These are phyloP conservation scores for Anethum foeniculum DNA, from an alignment of 140 eudicot genomes.

Conservation along the genomic window DNA sequence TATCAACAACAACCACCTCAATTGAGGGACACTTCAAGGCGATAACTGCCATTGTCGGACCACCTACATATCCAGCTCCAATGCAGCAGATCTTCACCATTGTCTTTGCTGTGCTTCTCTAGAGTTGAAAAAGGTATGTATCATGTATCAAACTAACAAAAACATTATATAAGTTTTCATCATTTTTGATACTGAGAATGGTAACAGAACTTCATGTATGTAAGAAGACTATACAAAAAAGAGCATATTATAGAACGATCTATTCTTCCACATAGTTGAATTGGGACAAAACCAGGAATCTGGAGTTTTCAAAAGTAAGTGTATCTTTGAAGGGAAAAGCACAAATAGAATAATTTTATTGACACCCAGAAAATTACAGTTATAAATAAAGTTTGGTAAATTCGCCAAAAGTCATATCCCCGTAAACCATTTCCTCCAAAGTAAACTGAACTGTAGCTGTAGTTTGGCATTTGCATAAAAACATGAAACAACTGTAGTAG, in stretches of 20 bases:
- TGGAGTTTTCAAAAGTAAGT: not conserved
- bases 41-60: conserved; percentile 79
- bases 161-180: not conserved
- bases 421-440: too few species aligned
- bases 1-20: conserved; percentile 63
- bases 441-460: not conserved
- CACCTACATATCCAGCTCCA: conserved; percentile 85
- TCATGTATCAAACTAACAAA: not conserved
- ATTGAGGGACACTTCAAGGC: conserved; percentile 63
- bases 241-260: conserved; percentile 6
- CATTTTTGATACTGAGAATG: not conserved
- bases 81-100: conserved; percentile 79
- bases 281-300: conserved; percentile 20
- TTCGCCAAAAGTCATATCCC: too few species aligned
- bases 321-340: not conserved
- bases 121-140: not conserved
- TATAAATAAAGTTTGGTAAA: too few species aligned
- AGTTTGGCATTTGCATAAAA: not conserved
- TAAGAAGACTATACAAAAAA: not conserved
- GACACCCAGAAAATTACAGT: too few species aligned
- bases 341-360: not conserved
- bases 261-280: conserved; percentile 9
- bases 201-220: not conserved
- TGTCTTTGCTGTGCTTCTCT: conserved; percentile 15
- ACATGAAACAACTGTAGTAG: not conserved